Percentiles rank a stretch among this genome's conserved stretches.
These are phyloP conservation scores for Kodamaea fungicola DNA, from an alignment of 1,139 yeast species.

Conservation along the genomic window DNA sequence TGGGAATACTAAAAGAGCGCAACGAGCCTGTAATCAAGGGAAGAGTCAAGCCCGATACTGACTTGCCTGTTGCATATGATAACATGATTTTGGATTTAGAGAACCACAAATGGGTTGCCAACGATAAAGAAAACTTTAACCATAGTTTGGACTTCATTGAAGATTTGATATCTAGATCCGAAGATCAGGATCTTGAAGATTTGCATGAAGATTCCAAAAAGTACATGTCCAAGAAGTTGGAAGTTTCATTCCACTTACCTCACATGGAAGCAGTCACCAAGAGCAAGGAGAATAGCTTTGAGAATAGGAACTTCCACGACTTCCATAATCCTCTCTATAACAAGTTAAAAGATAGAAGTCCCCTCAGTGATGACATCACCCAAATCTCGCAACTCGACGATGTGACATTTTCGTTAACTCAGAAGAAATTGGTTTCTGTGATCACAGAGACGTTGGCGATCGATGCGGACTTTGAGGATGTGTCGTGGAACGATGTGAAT, in stretches of 20 bases:
- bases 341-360: constrained; percentile 17
- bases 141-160: constrained; percentile 44
- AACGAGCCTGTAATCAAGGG: constrained; percentile 21
- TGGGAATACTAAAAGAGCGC: constrained; percentile 10
- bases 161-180: constrained; percentile 30
- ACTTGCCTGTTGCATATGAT: constrained; percentile 36
- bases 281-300: constrained; percentile 3
- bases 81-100: constrained; percentile 39
- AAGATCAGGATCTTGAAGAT: constrained; percentile 10
- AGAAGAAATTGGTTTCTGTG: constrained; percentile 41
- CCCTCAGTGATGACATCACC: constrained; percentile 32
- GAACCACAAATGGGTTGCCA: constrained; percentile 36
- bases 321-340: constrained; percentile 1
- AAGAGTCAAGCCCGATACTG: constrained; percentile 30
- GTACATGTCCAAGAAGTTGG: constrained; percentile 20
- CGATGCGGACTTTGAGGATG: constrained; percentile 19
- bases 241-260: constrained; percentile 44
- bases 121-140: constrained; percentile 25
- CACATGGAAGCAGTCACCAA: constrained; percentile 13
- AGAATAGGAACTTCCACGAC: constrained; percentile 4
- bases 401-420: constrained; percentile 48
- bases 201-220: constrained; percentile 2
- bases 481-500: constrained; percentile 42
- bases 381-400: constrained; percentile 43
- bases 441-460: constrained; percentile 43